Evolutionary conservation across 768 basidiomycete species (phyloP), one percentile per base, ranked within the genome.

Genomic region (Arthromyces matolae): DNA sequence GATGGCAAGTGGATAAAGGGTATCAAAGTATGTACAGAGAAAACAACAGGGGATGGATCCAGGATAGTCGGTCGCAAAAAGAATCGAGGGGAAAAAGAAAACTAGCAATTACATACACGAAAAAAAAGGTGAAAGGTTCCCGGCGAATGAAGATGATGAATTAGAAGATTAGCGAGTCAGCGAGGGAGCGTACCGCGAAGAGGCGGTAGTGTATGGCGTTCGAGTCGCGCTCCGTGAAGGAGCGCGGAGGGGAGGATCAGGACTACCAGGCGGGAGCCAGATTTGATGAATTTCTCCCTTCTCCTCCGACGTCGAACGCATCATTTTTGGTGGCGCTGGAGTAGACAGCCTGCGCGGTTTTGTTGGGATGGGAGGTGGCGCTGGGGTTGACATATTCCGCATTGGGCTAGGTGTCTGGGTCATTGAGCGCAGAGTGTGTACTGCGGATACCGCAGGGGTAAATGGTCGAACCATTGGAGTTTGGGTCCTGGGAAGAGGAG

Each of bases 251-350:
- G 43, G 52, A 23, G 55, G 41, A 35, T 55, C 49, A 5, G 45
- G 46, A 27, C 59, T 62, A 14, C 32, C 42, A 24, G 76, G 73
- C 12, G 84, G 84, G 36, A 85, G 68, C 84, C 84, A 86, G 51
- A 81, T 76, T 60, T 84, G 77, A 50, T 78, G 81, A 35, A 81
- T 63, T 41, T 73, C 68, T 14, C 68, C 78, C 62, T 83, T 84
- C 68, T 84, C 83, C 59, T 86, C 84, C 45, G 81, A 82, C 51
- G 79, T 72, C 27, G 81, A 78, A 44, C 83, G 78, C 41, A 57
- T 62, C 66, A 83, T 77, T 71, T 79, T 81, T 38, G 77, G 74
- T 43, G 81, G 78, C 20, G 78, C 76, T 13, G 77, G 68, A 32
- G 69, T 66, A 18, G 80, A 78, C 58, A 79, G 68, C 50, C 71